These are phyloP conservation scores for Aspergillus vadensis DNA, from an alignment of 2,329 filamentous ascomycete genomes.

Conservation along the genomic window DNA sequence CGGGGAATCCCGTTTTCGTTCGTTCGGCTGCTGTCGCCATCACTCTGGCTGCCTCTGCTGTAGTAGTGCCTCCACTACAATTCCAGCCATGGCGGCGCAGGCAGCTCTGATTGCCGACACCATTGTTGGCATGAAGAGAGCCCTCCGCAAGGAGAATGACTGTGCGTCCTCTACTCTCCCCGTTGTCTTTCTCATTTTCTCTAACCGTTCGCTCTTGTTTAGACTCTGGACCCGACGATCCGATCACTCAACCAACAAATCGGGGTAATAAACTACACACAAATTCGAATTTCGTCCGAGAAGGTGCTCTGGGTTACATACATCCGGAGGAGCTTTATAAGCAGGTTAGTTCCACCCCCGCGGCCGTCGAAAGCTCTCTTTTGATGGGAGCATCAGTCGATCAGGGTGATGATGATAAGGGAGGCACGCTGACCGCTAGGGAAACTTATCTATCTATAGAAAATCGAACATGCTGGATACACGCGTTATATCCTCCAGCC, in stretches of 20 bases:
- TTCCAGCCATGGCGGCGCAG: constrained; percentile 45
- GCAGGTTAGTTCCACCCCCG: constrained; percentile 48
- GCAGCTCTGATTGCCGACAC: constrained; percentile 54
- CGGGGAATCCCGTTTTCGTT: neutral
- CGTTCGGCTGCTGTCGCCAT: constrained; percentile 5
- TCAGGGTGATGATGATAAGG: neutral
- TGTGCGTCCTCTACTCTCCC: constrained; percentile 34
- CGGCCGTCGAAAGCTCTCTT: neutral
- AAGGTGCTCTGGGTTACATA: constrained; percentile 56
- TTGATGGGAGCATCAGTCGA: neutral
- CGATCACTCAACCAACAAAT: constrained; percentile 58
- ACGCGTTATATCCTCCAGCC: constrained; percentile 59
- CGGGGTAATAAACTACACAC: constrained; percentile 63
- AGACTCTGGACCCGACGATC: constrained; percentile 53
- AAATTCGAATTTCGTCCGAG: constrained; percentile 59
- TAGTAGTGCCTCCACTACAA: constrained; percentile 6
- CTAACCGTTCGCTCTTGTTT: constrained; percentile 18
- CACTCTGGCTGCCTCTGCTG: neutral
- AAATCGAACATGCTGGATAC: constrained; percentile 64
- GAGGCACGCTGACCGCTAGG: neutral
- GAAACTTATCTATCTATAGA: constrained; percentile 41
- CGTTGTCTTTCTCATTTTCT: constrained; percentile 3
- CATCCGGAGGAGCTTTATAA: constrained; percentile 57
- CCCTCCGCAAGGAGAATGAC: constrained; percentile 50
- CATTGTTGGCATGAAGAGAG: constrained; percentile 57